A percentile compares a stretch with the other conserved stretches of the same genome.
Evolutionary conservation across 805 yeast genomes (phyloP).

Genomic region (Teunomyces pallodes): DNA sequence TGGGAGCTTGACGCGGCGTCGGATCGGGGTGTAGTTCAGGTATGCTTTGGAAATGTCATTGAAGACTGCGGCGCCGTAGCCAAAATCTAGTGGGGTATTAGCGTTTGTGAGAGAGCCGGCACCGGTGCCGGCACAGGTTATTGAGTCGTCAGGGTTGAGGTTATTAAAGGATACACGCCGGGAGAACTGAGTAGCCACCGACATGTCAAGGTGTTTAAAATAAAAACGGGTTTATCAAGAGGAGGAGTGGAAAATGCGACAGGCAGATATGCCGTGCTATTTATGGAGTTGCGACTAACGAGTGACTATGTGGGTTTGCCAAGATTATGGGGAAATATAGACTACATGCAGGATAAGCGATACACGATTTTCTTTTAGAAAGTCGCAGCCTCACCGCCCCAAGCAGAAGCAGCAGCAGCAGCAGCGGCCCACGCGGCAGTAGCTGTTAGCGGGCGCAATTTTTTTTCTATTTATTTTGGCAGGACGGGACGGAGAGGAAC

Average conservation of each 20-base stretch:
- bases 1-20: constrained; percentile 18
- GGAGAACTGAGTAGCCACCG: constrained; percentile 16
- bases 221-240: background rate
- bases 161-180: constrained; percentile 47
- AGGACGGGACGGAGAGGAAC: too few species aligned
- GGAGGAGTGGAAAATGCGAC: background rate
- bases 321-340: background rate
- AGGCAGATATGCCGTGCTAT: background rate
- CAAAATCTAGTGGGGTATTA: constrained; percentile 14
- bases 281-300: background rate
- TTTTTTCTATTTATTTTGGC: too few species aligned
- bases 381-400: too few species aligned
- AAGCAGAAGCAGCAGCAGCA: too few species aligned
- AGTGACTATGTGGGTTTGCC: background rate
- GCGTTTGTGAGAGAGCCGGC: constrained; percentile 9
- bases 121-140: constrained; percentile 3
- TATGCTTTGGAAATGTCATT: constrained; percentile 18
- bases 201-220: background rate
- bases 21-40: constrained; percentile 7
- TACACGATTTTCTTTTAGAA: background rate
- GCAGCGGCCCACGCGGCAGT: too few species aligned
- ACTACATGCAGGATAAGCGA: background rate
- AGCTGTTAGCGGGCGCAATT: too few species aligned
- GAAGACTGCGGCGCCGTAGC: constrained; percentile 17
- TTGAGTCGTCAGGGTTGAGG: constrained; percentile 14